Base-by-base conservation (phyloP, 805 yeast genomes). In the Huiozyma sinensis region DNA sequence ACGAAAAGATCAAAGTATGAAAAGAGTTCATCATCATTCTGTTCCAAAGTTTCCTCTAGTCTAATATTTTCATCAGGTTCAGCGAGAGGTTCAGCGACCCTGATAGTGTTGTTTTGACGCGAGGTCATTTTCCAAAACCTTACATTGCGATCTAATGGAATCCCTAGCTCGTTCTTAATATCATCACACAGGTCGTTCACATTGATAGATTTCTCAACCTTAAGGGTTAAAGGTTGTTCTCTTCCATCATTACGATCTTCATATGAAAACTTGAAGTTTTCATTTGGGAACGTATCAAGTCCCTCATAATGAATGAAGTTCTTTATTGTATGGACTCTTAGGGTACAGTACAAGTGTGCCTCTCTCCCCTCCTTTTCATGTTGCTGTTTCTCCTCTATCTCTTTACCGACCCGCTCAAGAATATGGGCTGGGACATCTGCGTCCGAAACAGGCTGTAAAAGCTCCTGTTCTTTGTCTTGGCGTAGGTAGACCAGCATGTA, bases 401-500 rank as follows among this genome's bases (percentile, higher is more conserved):
- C 97, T 40, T 65, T 67, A 40, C 75, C 71, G 13, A 92, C 74
- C 48, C 79, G 80, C 13, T 70, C 65, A 0, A 84, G 76, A 27
- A 92, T 77, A 55, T 84, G 83, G 1, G 58, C 52, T 2, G 97
- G 97, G 6, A 77, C 73, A 40, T 73, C 79, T 4, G 64, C 72
- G 17, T 75, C 77, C 1, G 65, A 53, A 3, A 73, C 75, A 0
- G 75, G 78, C 9, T 77, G 78, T 46, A 92, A 69, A 11, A 90
- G 70, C 9, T 71, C 72, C 2, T 68, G 70, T 34, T 77, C 62
- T 35, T 74, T 74, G 2, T 74, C 66, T 56, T 84, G 78, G 44
- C 95, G 73, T 49, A 89, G 75, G 59, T 92, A 92, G 2, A 92
- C 97, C 64, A 92, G 75, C 98, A 92, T 92, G 58, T 92, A 92